A percentile compares a stretch with the other conserved stretches of the same genome.
These are phyloP conservation scores for Aspergillus sparsus DNA, from an alignment of 495 filamentous ascomycete genomes.

Conservation along the genomic window DNA sequence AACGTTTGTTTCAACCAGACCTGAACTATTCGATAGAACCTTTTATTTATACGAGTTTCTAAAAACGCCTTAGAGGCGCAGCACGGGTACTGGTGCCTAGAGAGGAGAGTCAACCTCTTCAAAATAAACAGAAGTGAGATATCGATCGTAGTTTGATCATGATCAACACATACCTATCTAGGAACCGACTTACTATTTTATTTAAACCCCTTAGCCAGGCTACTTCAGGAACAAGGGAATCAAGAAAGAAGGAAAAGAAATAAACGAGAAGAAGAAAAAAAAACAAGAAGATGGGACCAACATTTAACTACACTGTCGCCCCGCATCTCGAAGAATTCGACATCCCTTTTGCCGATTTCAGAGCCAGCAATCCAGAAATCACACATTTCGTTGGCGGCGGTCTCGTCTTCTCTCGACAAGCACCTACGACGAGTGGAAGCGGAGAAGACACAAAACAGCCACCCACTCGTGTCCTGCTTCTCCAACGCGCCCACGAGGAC, in stretches of 20 bases:
- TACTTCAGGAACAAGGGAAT: too few species aligned
- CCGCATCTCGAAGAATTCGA: constrained; percentile 42
- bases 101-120: too few species aligned
- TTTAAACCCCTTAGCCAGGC: too few species aligned
- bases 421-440: neutral
- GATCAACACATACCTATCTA: too few species aligned
- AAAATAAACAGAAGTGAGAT: too few species aligned
- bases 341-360: constrained; percentile 38
- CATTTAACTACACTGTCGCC: constrained; percentile 34
- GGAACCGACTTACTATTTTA: neutral
- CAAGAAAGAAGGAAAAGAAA: neutral
- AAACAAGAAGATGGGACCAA: constrained; percentile 7
- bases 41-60: too few species aligned
- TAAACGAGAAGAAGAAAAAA: neutral
- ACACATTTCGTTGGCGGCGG: constrained; percentile 40
- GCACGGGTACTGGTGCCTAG: too few species aligned
- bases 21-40: too few species aligned
- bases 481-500: constrained; percentile 51
- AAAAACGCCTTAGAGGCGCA: too few species aligned
- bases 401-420: constrained; percentile 42
- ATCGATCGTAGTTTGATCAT: too few species aligned
- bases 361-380: constrained; percentile 35
- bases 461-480: constrained; percentile 44
- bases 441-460: neutral
- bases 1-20: too few species aligned